Evolutionary conservation across 495 filamentous ascomycete species (phyloP).

Genomic region (Talaromyces thailandensis): DNA sequence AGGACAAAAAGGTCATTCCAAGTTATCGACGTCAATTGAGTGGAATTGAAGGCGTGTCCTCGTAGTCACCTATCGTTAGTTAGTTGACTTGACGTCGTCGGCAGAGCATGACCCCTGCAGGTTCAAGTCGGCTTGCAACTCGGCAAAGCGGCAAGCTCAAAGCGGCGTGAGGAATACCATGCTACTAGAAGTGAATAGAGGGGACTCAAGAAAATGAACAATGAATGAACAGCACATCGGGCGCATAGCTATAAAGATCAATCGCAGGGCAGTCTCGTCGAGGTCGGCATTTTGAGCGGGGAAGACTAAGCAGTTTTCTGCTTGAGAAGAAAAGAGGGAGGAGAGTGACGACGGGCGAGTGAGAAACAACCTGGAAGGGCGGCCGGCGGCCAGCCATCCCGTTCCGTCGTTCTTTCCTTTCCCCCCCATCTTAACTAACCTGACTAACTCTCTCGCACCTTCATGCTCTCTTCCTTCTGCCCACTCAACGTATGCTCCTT

Average conservation of each 20-base stretch:
- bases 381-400: conserved; percentile 21
- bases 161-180: not conserved
- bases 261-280: not conserved
- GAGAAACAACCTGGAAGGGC: conserved; percentile 9
- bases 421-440: conserved; percentile 16
- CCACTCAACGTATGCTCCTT: conserved; percentile 5
- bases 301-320: not conserved
- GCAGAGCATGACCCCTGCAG: not conserved
- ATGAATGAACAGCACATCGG: not conserved
- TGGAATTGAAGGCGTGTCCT: not conserved
- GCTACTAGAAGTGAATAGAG: not conserved
- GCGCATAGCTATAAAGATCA: not conserved
- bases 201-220: not conserved
- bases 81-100: not conserved
- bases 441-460: conserved; percentile 3
- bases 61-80: not conserved
- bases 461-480: conserved; percentile 7
- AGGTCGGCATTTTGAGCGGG: not conserved
- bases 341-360: not conserved
- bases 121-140: not conserved
- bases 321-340: not conserved
- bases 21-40: not conserved
- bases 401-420: conserved; percentile 25
- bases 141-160: not conserved
- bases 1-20: not conserved